phyloP scores from a whole-genome alignment of 202 grass and related monocot genomes.

The Dendrocalamus latiflorus region DNA sequence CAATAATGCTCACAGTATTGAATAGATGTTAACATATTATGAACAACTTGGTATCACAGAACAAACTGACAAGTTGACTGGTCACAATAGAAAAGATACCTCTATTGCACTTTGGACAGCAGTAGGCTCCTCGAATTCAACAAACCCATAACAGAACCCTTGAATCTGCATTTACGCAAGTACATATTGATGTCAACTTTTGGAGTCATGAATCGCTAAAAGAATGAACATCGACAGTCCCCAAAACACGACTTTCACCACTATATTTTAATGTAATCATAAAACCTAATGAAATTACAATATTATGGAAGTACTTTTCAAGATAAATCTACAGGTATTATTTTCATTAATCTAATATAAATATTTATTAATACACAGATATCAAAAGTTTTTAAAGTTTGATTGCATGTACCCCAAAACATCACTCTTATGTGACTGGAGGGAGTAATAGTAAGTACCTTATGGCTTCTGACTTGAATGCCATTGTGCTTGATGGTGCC shows the following conservation, averaged over 20 bases:
- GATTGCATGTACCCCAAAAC: neutral
- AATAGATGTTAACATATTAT: neutral
- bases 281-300: neutral
- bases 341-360: neutral
- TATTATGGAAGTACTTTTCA: neutral
- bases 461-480: constrained; percentile 94
- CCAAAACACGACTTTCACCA: neutral
- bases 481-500: constrained; percentile 64
- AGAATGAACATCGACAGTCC: neutral
- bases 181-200: constrained; percentile 3
- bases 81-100: constrained; percentile 35
- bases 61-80: neutral
- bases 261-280: neutral
- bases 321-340: neutral
- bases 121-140: constrained; percentile 70
- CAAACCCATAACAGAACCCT: constrained; percentile 89
- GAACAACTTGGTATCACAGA: neutral
- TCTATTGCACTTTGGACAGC: constrained; percentile 64
- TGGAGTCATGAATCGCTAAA: neutral
- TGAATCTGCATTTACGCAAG: constrained; percentile 52
- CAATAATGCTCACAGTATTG: neutral
- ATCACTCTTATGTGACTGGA: neutral
- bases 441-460: constrained; percentile 32
- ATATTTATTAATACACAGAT: neutral
- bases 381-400: too few relatives aligned